Evolutionary conservation across 2,329 filamentous ascomycete species (phyloP), one percentile per base, ranked within the genome.

Genomic region (Calonectria pauciramosa): DNA sequence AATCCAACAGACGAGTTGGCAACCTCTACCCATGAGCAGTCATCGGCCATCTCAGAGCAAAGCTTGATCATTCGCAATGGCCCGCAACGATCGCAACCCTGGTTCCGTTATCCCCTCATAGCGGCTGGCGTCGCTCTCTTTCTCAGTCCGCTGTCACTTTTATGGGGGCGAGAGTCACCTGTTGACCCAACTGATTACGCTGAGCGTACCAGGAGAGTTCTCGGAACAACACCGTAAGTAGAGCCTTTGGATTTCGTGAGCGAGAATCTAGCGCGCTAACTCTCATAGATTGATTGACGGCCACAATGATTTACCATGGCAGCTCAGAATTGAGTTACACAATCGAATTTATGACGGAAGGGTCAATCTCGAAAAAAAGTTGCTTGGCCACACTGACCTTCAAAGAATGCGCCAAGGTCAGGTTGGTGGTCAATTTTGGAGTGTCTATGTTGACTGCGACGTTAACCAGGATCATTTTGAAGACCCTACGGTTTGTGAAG

Each of bases 391-490:
- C 60, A 82, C 82, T 3, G 82, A 83, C 36, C 34, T 84, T 2
- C 56, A 72, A 14, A 74, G 82, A 0, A 79, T 84, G 77, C 78
- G 76, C 32, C 75, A 82, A 54, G 82, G 82, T 13, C 77, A 75
- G 52, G 79, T 84, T 9, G 82, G 82, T 79, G 81, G 13, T 52
- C 82, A 83, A 70, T 84, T 83, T 71, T 84, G 82, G 82, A 80
- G 76, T 60, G 78, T 81, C 7, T 82, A 80, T 36, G 79, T 81
- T 13, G 70, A 81, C 38, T 83, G 81, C 52, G 78, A 82, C 51
- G 68, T 66, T 1, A 36, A 68, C 13, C 78, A 82, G 47, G 63
- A 75, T 9, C 77, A 80, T 59, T 82, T 81, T 30, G 78, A 82
- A 51, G 77, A 81, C 67, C 75, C 80, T 41, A 76, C 78, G 20